Evolutionary conservation across 371 early-diverging fungal species (phyloP).

Genomic region (Mucor plumbeus): DNA sequence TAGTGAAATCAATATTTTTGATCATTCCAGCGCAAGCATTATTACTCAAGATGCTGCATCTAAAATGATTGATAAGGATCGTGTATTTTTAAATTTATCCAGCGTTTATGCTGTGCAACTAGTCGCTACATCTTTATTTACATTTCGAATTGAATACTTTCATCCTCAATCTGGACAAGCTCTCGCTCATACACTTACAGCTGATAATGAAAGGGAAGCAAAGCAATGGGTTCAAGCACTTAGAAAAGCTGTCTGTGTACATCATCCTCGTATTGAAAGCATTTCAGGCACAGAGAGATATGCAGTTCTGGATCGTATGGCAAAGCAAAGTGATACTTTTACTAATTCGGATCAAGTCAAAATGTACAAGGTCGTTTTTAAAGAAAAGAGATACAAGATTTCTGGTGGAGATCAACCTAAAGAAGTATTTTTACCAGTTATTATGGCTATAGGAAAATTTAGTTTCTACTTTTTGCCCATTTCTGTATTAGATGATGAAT

Average conservation of each 20-base stretch:
- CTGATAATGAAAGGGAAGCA: slow-evolving; percentile 25
- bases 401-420: slow-evolving; percentile 18
- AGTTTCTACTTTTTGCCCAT: slow-evolving; percentile 46
- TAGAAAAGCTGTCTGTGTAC: slow-evolving; percentile 25
- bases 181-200: slow-evolving; percentile 23
- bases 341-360: slow-evolving; percentile 31
- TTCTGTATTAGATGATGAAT: slow-evolving; percentile 25
- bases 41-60: neutral
- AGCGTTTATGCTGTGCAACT: slow-evolving; percentile 42
- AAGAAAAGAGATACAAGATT: slow-evolving; percentile 34
- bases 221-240: slow-evolving; percentile 39
- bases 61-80: slow-evolving; percentile 27
- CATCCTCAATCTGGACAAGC: slow-evolving; percentile 35
- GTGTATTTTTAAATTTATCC: slow-evolving; percentile 26
- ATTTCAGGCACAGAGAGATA: slow-evolving; percentile 30
- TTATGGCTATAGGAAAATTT: slow-evolving; percentile 48
- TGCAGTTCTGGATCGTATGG: slow-evolving; percentile 33
- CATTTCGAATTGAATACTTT: slow-evolving; percentile 42
- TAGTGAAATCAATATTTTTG: slow-evolving; percentile 29
- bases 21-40: neutral
- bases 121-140: slow-evolving; percentile 3
- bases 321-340: slow-evolving; percentile 39
- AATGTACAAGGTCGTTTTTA: slow-evolving; percentile 44
- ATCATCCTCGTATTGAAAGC: slow-evolving; percentile 26
- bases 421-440: slow-evolving; percentile 37